Evolutionary conservation across 441 rosid genomes (phyloP).

Genomic region (Gossypium davidsonii): DNA sequence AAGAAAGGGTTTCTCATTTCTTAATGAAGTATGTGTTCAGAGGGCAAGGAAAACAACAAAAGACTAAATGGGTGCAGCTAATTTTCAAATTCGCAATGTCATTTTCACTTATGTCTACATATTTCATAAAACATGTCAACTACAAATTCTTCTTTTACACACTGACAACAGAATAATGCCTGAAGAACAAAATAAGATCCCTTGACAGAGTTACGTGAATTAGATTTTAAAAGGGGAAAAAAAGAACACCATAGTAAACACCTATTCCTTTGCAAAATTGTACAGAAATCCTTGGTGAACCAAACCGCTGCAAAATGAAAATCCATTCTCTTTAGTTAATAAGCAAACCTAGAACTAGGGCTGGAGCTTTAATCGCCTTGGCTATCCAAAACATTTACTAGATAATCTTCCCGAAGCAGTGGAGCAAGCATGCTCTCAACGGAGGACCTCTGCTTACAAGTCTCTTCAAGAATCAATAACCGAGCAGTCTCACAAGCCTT

Average conservation of each 20-base stretch:
- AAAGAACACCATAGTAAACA: background rate
- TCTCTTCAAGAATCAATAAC: constrained; percentile 24
- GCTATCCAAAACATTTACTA: constrained; percentile 19
- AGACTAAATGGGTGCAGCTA: background rate
- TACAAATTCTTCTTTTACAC: background rate
- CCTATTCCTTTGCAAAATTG: constrained; percentile 1
- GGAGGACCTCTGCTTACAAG: background rate
- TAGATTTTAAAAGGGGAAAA: background rate
- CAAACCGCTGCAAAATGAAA: background rate
- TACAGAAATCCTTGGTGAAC: constrained; percentile 12
- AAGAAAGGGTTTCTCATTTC: background rate
- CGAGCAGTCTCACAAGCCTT: constrained; percentile 49
- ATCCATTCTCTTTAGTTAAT: constrained; percentile 4
- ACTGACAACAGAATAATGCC: background rate
- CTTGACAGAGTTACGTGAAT: background rate
- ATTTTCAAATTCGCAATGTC: background rate
- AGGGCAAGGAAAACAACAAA: background rate
- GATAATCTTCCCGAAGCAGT: constrained; percentile 25
- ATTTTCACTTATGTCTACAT: background rate
- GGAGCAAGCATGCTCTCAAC: constrained; percentile 33
- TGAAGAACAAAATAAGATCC: background rate
- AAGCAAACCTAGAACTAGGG: constrained; percentile 20
- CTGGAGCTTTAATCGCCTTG: constrained; percentile 21
- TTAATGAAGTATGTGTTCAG: background rate
- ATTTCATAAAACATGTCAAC: background rate